Conservation (phyloP, 1,284 basidiomycete species). For the Schizophyllum commune region DNA sequence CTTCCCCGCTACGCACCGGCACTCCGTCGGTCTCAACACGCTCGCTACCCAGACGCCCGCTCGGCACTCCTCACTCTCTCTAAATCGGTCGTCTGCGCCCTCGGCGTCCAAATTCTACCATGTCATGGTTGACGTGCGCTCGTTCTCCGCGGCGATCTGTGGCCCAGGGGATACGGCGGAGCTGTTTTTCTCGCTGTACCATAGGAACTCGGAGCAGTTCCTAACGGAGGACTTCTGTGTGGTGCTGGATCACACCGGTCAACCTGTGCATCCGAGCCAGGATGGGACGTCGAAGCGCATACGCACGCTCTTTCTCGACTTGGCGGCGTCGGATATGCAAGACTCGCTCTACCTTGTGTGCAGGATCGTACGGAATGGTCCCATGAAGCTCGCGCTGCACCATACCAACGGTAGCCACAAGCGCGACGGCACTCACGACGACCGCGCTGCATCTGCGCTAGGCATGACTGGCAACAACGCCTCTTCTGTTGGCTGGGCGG, state of each 20-base stretch:
- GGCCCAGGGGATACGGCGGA: constrained; percentile 87
- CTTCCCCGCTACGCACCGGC: constrained; percentile 24
- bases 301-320: constrained; percentile 84
- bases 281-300: constrained; percentile 50
- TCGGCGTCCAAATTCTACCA: constrained; percentile 76
- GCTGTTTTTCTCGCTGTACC: constrained; percentile 91
- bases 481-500: background rate
- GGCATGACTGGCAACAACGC: constrained; percentile 3
- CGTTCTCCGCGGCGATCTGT: constrained; percentile 88
- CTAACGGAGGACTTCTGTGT: constrained; percentile 93
- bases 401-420: background rate
- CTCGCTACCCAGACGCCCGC: constrained; percentile 19
- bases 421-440: no score
- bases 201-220: constrained; percentile 76
- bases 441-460: constrained; percentile 24
- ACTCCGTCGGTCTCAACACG: constrained; percentile 30
- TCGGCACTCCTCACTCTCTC: constrained; percentile 30
- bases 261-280: constrained; percentile 19
- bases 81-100: constrained; percentile 20
- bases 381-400: constrained; percentile 56
- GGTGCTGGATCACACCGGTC: constrained; percentile 87
- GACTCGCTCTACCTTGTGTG: constrained; percentile 85
- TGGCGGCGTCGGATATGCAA: constrained; percentile 79
- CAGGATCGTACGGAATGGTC: constrained; percentile 83
- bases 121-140: constrained; percentile 82